Base-by-base conservation (phyloP, 2,329 filamentous ascomycete species). In the Nigrospora osmanthi region DNA sequence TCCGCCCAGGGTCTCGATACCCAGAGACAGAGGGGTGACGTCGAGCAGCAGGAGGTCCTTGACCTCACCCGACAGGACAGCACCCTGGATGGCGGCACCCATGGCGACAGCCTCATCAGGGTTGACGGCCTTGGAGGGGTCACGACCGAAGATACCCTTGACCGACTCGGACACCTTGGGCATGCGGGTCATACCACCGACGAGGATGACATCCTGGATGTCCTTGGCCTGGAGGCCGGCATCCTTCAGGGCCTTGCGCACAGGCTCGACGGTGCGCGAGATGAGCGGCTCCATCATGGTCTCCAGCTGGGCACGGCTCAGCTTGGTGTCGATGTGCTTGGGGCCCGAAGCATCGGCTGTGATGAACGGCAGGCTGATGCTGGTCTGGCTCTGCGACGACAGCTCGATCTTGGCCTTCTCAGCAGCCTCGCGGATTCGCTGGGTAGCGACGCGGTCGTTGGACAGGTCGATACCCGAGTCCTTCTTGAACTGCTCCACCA, bases 381-480 rank as follows among this genome's bases (percentile, higher is more conserved):
- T 91, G 56, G 91, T 97, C 70, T 95, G 88, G 56, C 90, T 81
- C 47, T 90, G 90, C 32, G 90, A 96, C 12, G 91, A 97, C 56
- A 97, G 78, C 75, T 96, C 91, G 62, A 96, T 96, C 88, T 97
- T 97, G 65, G 91, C 91, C 83, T 96, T 96, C 81, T 97, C 91
- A 57, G 90, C 89, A 57, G 90, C 91, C 76, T 96, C 91, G 73
- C 91, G 90, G 68, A 97, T 96, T 82, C 91, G 85, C 81, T 96
- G 91, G 64, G 97, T 95, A 58, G 91, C 91, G 90, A 96, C 96
- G 68, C 91, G 89, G 76, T 97, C 91, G 63, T 72, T 74, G 48
- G 89, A 87, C 56, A 97, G 81, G 66, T 97, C 91, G 54, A 96
- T 86, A 52, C 87, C 85, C 53, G 88, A 89, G 57, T 95, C 88